phyloP scores from a whole-genome alignment of 768 basidiomycete genomes.

The Collybia nuda region DNA sequence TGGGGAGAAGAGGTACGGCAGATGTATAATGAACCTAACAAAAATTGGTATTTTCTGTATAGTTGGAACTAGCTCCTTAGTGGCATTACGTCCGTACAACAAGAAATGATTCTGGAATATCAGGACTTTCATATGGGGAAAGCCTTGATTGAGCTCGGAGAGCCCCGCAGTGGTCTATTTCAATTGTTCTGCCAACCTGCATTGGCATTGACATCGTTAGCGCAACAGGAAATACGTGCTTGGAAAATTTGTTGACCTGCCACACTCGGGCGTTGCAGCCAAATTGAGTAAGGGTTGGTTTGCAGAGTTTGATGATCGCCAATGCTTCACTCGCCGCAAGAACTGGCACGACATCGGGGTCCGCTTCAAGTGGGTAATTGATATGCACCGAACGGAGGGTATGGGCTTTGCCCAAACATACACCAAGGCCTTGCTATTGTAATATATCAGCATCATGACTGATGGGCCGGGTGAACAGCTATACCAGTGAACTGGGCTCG shows the following conservation, averaged over 20 bases:
- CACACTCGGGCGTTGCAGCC: slow-evolving; percentile 71
- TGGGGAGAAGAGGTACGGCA: background rate
- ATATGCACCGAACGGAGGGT: slow-evolving; percentile 61
- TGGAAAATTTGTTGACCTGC: slow-evolving; percentile 50
- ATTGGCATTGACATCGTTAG: background rate
- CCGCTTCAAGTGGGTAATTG: slow-evolving; percentile 42
- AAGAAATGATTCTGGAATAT: slow-evolving; percentile 72
- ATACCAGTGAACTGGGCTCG: slow-evolving; percentile 46
- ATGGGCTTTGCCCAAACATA: slow-evolving; percentile 41
- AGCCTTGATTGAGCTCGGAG: slow-evolving; percentile 37
- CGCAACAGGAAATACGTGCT: background rate
- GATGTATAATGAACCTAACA: no score
- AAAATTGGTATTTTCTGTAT: no score
- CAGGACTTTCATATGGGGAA: slow-evolving; percentile 58
- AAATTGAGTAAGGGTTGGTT: slow-evolving; percentile 53
- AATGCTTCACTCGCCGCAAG: slow-evolving; percentile 35
- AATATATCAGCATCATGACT: background rate
- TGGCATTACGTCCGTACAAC: slow-evolving; percentile 52
- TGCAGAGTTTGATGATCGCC: slow-evolving; percentile 48
- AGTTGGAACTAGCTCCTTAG: no score
- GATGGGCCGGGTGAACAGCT: slow-evolving; percentile 6
- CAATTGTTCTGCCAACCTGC: slow-evolving; percentile 47
- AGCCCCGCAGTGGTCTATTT: slow-evolving; percentile 35
- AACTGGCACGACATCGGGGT: slow-evolving; percentile 24
- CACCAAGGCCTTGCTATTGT: slow-evolving; percentile 37